phyloP scores from a whole-genome alignment of 2,329 filamentous ascomycete species.

The Cladosporium halotolerans region DNA sequence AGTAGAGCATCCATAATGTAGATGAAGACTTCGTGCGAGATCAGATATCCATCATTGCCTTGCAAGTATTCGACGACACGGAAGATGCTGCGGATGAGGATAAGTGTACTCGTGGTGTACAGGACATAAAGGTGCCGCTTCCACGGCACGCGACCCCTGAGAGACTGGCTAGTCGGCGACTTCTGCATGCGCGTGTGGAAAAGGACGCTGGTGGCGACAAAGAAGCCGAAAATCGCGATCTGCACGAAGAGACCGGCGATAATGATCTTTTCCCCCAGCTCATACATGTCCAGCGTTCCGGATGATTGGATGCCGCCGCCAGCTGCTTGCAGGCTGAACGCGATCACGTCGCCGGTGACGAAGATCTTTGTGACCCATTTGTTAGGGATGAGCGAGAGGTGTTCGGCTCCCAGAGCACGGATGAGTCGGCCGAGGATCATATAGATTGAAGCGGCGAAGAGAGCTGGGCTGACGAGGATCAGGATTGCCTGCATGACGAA shows the following conservation, averaged over 20 bases:
- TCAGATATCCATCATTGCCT: constrained; percentile 37
- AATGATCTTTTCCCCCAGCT: constrained; percentile 48
- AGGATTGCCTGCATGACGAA: constrained; percentile 39
- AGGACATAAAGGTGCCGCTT: constrained; percentile 30
- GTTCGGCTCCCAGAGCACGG: constrained; percentile 36
- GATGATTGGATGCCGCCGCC: constrained; percentile 37
- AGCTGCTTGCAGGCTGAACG: constrained; percentile 46
- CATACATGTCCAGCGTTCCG: constrained; percentile 23
- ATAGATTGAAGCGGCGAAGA: constrained; percentile 48
- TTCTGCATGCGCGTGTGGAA: constrained; percentile 43
- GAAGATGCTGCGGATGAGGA: constrained; percentile 43
- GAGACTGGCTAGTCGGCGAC: background rate
- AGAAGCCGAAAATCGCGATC: constrained; percentile 52
- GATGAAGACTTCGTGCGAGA: constrained; percentile 37
- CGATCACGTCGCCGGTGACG: constrained; percentile 48
- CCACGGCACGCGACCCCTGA: constrained; percentile 27
- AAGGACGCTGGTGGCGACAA: constrained; percentile 43
- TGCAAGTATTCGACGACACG: constrained; percentile 44
- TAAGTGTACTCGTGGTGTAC: constrained; percentile 36
- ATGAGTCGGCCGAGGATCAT: constrained; percentile 46
- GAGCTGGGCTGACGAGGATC: constrained; percentile 42
- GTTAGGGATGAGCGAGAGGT: constrained; percentile 37
- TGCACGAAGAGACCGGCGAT: constrained; percentile 53
- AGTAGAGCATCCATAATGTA: constrained; percentile 42
- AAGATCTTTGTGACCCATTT: constrained; percentile 50